Evolutionary conservation across 2,329 filamentous ascomycete genomes (phyloP).

Genomic region (Sarocladiaceae sp.): DNA sequence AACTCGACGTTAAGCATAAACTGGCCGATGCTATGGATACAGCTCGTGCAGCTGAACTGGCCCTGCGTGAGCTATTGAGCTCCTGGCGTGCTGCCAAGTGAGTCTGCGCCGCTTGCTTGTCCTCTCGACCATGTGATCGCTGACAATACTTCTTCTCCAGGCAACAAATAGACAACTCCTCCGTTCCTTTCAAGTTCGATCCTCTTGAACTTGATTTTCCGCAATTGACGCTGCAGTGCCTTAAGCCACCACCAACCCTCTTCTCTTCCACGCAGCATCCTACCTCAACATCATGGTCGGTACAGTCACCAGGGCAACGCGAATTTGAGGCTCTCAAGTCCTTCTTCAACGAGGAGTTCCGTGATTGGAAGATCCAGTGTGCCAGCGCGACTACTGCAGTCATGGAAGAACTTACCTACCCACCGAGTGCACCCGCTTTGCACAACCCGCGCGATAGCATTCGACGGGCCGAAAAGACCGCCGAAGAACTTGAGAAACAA

Average conservation of each 20-base stretch:
- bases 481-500: slow-evolving; percentile 58
- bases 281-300: slow-evolving; percentile 73
- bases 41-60: slow-evolving; percentile 77
- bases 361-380: slow-evolving; percentile 53
- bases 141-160: slow-evolving; percentile 24
- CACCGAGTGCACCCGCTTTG: slow-evolving; percentile 31
- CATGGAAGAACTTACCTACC: slow-evolving; percentile 45
- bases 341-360: slow-evolving; percentile 62
- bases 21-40: slow-evolving; percentile 67
- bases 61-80: slow-evolving; percentile 73
- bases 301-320: slow-evolving; percentile 64
- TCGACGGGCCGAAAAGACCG: slow-evolving; percentile 43
- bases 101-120: too few species aligned
- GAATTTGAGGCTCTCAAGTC: slow-evolving; percentile 67
- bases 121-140: slow-evolving; percentile 9
- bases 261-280: slow-evolving; percentile 76
- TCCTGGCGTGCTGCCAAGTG: slow-evolving; percentile 80
- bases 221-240: slow-evolving; percentile 72
- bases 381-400: slow-evolving; percentile 42
- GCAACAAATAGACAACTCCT: slow-evolving; percentile 47
- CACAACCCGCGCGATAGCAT: slow-evolving; percentile 40
- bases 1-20: slow-evolving; percentile 58
- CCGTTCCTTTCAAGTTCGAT: slow-evolving; percentile 70
- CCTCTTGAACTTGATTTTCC: slow-evolving; percentile 81
- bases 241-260: slow-evolving; percentile 73